Percentiles rank a stretch among this genome's conserved stretches.
These are phyloP conservation scores for Lepidium campestre DNA, from an alignment of 441 rosid species.

Conservation along the genomic window DNA sequence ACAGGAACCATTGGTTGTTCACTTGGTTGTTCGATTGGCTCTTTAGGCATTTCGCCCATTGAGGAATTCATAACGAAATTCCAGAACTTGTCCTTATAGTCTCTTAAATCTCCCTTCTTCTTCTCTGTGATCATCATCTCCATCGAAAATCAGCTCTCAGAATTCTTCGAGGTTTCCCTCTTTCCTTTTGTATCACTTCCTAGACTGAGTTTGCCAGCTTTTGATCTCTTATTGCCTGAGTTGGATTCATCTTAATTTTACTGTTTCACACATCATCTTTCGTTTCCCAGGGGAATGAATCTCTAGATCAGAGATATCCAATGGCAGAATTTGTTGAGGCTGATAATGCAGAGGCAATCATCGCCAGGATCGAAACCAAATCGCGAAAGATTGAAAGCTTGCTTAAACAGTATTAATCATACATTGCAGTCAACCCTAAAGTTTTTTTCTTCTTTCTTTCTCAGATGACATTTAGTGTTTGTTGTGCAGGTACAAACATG, in stretches of 20 bases:
- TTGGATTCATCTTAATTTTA: too few relatives aligned
- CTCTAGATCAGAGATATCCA: neutral
- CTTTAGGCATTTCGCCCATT: too few relatives aligned
- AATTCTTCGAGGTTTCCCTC: too few relatives aligned
- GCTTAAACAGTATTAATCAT: slow-evolving; percentile 54
- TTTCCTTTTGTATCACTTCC: too few relatives aligned
- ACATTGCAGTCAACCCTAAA: neutral
- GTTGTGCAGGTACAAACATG: slow-evolving; percentile 47
- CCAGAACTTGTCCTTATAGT: too few relatives aligned
- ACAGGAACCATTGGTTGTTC: too few relatives aligned
- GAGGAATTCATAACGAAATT: too few relatives aligned
- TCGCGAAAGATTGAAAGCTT: slow-evolving; percentile 88
- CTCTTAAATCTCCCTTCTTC: too few relatives aligned
- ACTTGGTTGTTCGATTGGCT: too few relatives aligned
- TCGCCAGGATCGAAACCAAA: slow-evolving; percentile 84
- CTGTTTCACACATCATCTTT: neutral
- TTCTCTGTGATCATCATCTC: too few relatives aligned
- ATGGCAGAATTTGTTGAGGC: slow-evolving; percentile 53
- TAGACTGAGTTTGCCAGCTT: neutral
- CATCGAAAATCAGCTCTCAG: too few relatives aligned
- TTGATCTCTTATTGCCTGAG: too few relatives aligned
- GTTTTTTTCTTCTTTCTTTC: neutral
- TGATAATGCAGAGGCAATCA: slow-evolving; percentile 66
- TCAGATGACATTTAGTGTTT: neutral
- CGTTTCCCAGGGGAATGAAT: neutral